Percentiles rank a stretch among this genome's conserved stretches.
phyloP scores from a whole-genome alignment of 495 filamentous ascomycete species.

The Chaetomidium leptoderma region DNA sequence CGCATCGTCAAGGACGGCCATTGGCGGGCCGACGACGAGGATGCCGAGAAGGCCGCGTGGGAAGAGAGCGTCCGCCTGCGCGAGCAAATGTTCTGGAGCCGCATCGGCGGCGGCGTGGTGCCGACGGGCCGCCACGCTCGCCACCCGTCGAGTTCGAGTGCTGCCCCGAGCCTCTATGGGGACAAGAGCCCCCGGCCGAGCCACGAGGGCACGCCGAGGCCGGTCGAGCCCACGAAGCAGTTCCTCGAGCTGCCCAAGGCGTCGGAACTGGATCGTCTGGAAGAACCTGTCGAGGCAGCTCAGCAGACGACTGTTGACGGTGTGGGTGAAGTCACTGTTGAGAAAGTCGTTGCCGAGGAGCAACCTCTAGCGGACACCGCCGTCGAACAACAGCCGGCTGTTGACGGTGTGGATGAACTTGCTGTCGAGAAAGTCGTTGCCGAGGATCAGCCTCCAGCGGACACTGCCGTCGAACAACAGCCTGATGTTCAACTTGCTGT shows the following conservation, averaged over 20 bases:
- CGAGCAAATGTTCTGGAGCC: slow-evolving; percentile 94
- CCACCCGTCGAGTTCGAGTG: slow-evolving; percentile 20
- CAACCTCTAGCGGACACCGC: neutral
- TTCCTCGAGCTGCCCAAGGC: slow-evolving; percentile 6
- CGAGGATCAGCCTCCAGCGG: too few species aligned
- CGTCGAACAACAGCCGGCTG: neutral
- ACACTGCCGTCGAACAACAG: neutral
- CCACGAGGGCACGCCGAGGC: slow-evolving; percentile 17
- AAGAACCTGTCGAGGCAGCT: neutral
- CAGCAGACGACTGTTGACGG: neutral
- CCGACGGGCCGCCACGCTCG: slow-evolving; percentile 44
- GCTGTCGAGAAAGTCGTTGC: neutral
- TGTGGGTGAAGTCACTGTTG: neutral
- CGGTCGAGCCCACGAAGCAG: neutral
- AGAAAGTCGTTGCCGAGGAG: neutral
- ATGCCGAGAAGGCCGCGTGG: slow-evolving; percentile 81
- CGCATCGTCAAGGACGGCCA: slow-evolving; percentile 86
- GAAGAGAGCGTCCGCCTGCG: slow-evolving; percentile 84
- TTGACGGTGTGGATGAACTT: neutral
- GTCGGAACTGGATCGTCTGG: neutral
- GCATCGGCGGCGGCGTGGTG: slow-evolving; percentile 83
- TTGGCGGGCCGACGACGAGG: slow-evolving; percentile 70
- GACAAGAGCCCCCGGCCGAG: slow-evolving; percentile 31
- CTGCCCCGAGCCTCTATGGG: slow-evolving; percentile 24
- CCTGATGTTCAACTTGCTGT: neutral